Conservation (phyloP, 2,329 filamentous ascomycete species). For the Alternaria alternata region DNA sequence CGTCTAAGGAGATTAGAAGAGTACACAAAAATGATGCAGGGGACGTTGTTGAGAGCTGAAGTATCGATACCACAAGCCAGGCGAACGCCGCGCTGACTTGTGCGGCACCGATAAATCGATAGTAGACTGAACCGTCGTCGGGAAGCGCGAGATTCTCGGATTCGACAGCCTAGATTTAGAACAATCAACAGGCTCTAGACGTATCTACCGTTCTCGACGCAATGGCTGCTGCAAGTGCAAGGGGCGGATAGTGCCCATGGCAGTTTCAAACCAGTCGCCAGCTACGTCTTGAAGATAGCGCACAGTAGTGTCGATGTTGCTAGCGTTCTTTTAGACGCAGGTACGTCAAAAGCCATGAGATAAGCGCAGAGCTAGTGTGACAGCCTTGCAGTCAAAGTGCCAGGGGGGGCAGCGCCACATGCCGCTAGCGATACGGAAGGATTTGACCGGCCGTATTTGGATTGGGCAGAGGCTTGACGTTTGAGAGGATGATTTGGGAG, state of each 20-base stretch:
- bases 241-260: slow-evolving; percentile 9
- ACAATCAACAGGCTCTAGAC: slow-evolving; percentile 8
- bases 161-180: slow-evolving; percentile 17
- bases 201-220: slow-evolving; percentile 3
- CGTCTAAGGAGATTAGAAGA: slow-evolving; percentile 4
- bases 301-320: neutral
- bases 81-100: slow-evolving; percentile 11
- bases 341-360: slow-evolving; percentile 13
- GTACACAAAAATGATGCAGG: neutral
- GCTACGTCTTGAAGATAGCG: slow-evolving; percentile 2
- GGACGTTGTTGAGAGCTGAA: slow-evolving; percentile 14
- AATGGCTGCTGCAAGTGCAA: slow-evolving; percentile 12
- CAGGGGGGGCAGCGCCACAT: slow-evolving; percentile 7
- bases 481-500: neutral
- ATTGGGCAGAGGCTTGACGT: slow-evolving; percentile 1
- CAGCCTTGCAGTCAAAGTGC: slow-evolving; percentile 12
- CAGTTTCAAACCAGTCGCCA: slow-evolving; percentile 6
- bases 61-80: slow-evolving; percentile 14
- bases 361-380: slow-evolving; percentile 16
- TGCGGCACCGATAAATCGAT: slow-evolving; percentile 16
- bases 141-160: slow-evolving; percentile 13
- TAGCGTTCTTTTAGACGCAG: slow-evolving; percentile 12
- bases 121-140: slow-evolving; percentile 13
- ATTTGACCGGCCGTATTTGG: neutral
- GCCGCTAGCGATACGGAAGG: slow-evolving; percentile 5